Evolutionary conservation across 139 green algal genomes (phyloP).

Genomic region (Closterium sp.): DNA sequence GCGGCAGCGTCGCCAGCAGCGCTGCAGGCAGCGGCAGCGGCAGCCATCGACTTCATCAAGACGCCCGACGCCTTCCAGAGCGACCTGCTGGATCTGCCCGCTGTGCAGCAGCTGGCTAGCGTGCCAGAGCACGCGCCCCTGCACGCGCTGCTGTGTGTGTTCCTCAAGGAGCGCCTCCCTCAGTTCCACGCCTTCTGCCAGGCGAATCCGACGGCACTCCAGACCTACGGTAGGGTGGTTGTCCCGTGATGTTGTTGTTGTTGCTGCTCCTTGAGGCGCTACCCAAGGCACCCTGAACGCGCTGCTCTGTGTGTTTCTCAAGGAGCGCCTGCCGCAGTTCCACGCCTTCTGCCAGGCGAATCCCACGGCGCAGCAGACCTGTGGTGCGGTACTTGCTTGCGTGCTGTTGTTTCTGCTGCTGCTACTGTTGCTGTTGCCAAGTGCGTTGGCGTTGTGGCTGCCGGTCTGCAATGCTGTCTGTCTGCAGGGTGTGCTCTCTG

Average conservation of each 20-base stretch:
- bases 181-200: conserved; percentile 12
- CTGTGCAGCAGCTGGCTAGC: conserved; percentile 23
- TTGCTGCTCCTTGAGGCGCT: no score
- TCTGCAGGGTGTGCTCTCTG: no score
- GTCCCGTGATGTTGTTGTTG: no score
- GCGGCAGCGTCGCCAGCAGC: neutral
- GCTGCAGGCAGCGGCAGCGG: neutral
- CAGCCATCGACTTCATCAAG: conserved; percentile 13
- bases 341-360: conserved; percentile 27
- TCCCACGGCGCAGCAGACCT: neutral
- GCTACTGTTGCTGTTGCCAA: no score
- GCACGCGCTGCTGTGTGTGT: conserved; percentile 29
- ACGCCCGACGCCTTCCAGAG: conserved; percentile 27
- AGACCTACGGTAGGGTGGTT: neutral
- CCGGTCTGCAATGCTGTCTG: no score
- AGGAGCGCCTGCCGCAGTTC: neutral
- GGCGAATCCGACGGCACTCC: conserved; percentile 4
- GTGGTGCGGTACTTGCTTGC: no score
- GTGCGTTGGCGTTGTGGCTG: no score
- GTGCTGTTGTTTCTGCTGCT: no score
- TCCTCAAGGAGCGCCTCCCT: conserved; percentile 20
- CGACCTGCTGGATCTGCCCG: conserved; percentile 41
- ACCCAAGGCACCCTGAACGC: conserved; percentile 6
- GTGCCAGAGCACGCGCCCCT: conserved; percentile 8
- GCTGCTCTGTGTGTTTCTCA: conserved; percentile 44